Evolutionary conservation across 2,329 filamentous ascomycete genomes (phyloP).

Genomic region (Trichoderma semiorbis): DNA sequence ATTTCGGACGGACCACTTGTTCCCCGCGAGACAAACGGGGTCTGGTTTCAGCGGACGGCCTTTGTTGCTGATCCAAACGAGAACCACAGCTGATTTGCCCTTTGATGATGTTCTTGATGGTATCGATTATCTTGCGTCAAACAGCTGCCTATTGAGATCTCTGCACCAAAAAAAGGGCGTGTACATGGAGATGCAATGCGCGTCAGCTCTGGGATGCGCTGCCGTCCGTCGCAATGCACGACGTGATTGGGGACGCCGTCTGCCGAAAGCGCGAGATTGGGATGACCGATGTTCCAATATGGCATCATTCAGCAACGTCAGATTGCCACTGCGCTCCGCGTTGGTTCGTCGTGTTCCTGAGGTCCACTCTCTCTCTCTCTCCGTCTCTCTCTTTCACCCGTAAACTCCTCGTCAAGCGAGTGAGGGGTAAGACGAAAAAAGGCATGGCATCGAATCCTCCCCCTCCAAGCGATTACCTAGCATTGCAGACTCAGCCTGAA

Average conservation of each 20-base stretch:
- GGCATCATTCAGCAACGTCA: slow-evolving; percentile 8
- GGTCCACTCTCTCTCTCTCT: neutral
- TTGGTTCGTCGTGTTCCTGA: slow-evolving; percentile 13
- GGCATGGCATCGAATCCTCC: neutral
- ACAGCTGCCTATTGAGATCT: neutral
- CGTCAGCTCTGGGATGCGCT: neutral
- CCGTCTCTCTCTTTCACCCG: neutral
- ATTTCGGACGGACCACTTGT: neutral
- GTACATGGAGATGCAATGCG: neutral
- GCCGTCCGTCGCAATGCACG: neutral
- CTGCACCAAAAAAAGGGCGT: neutral
- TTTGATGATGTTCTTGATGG: neutral
- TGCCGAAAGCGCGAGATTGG: neutral
- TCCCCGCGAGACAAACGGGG: neutral
- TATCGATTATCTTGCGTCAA: neutral
- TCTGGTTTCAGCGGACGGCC: neutral
- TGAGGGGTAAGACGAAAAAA: slow-evolving; percentile 1
- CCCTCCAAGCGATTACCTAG: neutral
- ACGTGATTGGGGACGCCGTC: neutral
- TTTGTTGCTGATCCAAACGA: neutral
- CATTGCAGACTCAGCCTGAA: neutral
- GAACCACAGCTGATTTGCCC: neutral
- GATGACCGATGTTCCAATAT: neutral
- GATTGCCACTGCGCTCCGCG: neutral
- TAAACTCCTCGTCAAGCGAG: neutral